These are phyloP conservation scores for Poteriospumella lacustris DNA, from an alignment of 108 stramenopile species.

Conservation along the genomic window DNA sequence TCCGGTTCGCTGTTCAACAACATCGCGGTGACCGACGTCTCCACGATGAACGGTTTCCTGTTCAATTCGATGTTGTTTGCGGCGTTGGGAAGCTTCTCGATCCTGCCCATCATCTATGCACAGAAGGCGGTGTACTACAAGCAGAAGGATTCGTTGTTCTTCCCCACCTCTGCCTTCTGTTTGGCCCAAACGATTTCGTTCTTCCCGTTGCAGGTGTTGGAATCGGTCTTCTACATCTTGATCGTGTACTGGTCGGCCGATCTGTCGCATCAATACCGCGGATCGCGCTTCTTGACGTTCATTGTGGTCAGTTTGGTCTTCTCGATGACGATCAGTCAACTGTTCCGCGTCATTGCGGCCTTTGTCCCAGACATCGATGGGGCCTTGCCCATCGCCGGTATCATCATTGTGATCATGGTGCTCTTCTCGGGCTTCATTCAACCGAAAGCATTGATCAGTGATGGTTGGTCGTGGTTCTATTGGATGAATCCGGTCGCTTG, in stretches of 20 bases:
- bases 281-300: slow-evolving; percentile 40
- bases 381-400: slow-evolving; percentile 38
- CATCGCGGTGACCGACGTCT: neutral
- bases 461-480: slow-evolving; percentile 40
- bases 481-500: slow-evolving; percentile 41
- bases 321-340: slow-evolving; percentile 41
- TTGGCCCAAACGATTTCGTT: neutral
- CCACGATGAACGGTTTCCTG: slow-evolving; percentile 14
- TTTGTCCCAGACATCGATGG: slow-evolving; percentile 38
- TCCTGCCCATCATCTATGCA: slow-evolving; percentile 60
- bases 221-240: slow-evolving; percentile 33
- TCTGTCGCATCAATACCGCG: slow-evolving; percentile 28
- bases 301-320: neutral
- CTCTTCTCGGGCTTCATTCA: slow-evolving; percentile 55
- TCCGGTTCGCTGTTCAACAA: slow-evolving; percentile 15
- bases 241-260: slow-evolving; percentile 49
- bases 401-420: slow-evolving; percentile 44
- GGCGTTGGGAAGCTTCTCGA: slow-evolving; percentile 60
- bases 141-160: slow-evolving; percentile 72
- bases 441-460: slow-evolving; percentile 21
- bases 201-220: slow-evolving; percentile 11
- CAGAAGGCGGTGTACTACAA: slow-evolving; percentile 70
- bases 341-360: slow-evolving; percentile 43
- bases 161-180: slow-evolving; percentile 56
- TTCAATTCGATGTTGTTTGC: slow-evolving; percentile 53